Base-by-base conservation (phyloP, 495 filamentous ascomycete species). In the Elasticomyces elasticus region DNA sequence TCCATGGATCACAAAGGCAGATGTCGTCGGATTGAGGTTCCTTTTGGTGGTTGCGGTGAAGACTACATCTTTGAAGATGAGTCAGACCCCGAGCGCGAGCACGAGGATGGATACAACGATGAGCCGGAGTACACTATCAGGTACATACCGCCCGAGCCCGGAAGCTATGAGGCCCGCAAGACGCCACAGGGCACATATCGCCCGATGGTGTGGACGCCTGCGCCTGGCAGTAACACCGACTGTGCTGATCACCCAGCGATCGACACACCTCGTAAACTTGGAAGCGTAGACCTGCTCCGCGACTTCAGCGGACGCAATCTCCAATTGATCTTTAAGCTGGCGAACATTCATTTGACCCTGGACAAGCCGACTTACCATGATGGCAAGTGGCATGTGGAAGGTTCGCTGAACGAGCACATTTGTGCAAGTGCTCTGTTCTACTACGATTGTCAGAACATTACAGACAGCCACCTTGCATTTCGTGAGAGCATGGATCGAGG, bases 291-390 rank as follows among this genome's bases (percentile, higher is more conserved):
- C 15, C 30, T 37, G n/a, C 26, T 50, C 11, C 44, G 1, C 9
- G 12, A 44, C 30, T 51, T 38, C 22, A 7, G 7, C 26, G 25
- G 10, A 10, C 31, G 38, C 19, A 74, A 73, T 0, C 58, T 85
- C 0, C 82, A 85, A 56, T 69, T 85, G 5, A 80, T 85, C 41
- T 73, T 83, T 46, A 84, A 84, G 57, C 61, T 85, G 2, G 74
- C 75, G 3, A 79, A 76, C 54, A 83, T 85, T 49, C 64, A 80
- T 23, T 66, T 85, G 2, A 77, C 73, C 0, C 81, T 81, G 0
- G 77, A 78, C 42, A 74, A 76, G 17, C 76, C 78, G 0, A 56
- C 65, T 1, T 78, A 76, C 46, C 59, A 63, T 10, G 75, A 73
- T 6, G 74, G 74, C 12, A 61, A 56, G 7, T 79, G 77, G 75